Evolutionary conservation across 176 grass and related monocot genomes (phyloP).

Genomic region (Aegilops umbellulata): DNA sequence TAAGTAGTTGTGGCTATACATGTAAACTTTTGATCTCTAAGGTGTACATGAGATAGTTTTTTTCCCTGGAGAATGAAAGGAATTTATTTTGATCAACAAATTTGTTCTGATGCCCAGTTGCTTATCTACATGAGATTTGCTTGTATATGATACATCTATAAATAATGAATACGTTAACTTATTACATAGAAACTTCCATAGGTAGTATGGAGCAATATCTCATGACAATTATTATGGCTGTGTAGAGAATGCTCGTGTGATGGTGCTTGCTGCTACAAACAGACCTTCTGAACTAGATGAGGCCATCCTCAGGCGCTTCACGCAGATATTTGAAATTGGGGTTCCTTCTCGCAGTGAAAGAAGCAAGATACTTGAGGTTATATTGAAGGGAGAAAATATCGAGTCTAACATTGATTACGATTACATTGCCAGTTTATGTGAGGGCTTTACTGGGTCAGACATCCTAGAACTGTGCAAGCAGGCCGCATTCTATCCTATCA

Average conservation of each 20-base stretch:
- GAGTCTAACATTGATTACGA: constrained; percentile 76
- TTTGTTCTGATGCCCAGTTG: neutral
- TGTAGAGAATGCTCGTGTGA: constrained; percentile 92
- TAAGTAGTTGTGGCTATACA: neutral
- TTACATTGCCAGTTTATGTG: constrained; percentile 70
- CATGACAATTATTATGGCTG: neutral
- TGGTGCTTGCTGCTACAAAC: constrained; percentile 99
- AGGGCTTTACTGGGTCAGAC: constrained; percentile 93
- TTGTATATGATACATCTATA: neutral
- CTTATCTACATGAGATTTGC: neutral
- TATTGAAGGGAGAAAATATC: constrained; percentile 82
- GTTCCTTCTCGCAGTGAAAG: constrained; percentile 77
- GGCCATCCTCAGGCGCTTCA: constrained; percentile 92
- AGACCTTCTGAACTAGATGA: constrained; percentile 92
- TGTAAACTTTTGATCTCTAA: neutral
- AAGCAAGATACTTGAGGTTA: constrained; percentile 85
- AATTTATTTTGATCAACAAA: neutral
- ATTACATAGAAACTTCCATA: neutral
- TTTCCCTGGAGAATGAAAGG: neutral
- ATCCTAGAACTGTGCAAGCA: constrained; percentile 95
- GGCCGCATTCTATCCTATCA: constrained; percentile 87
- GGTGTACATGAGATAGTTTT: neutral
- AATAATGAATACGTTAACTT: neutral
- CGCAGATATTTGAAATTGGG: constrained; percentile 93
- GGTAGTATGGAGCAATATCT: neutral